These are phyloP conservation scores for Candida loeiensis DNA, from an alignment of 805 yeast genomes.

Conservation along the genomic window DNA sequence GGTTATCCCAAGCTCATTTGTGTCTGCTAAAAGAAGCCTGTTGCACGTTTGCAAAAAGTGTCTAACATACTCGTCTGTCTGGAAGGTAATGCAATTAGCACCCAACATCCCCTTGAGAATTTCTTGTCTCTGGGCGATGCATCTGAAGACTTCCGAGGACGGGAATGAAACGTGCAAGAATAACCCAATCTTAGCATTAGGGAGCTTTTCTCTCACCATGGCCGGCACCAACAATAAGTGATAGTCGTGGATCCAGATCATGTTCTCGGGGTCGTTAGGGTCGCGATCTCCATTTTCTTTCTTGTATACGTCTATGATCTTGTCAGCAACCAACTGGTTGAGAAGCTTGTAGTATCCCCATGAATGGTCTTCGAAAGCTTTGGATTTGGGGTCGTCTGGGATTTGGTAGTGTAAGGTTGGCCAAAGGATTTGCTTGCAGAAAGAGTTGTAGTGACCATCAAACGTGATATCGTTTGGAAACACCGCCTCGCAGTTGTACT, in stretches of 20 bases:
- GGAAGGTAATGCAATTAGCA: constrained; percentile 84
- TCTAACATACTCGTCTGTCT: constrained; percentile 87
- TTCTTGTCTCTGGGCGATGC: constrained; percentile 81
- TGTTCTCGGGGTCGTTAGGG: constrained; percentile 49
- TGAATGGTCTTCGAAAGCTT: constrained; percentile 93
- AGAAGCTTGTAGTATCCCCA: constrained; percentile 79
- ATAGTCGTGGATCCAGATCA: constrained; percentile 92
- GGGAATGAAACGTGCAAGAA: constrained; percentile 95
- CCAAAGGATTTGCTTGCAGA: constrained; percentile 94
- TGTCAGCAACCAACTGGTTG: constrained; percentile 78
- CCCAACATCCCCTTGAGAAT: constrained; percentile 82
- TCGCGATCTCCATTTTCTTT: constrained; percentile 36
- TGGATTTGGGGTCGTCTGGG: constrained; percentile 90
- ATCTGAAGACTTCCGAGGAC: constrained; percentile 89
- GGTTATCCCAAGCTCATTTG: constrained; percentile 57
- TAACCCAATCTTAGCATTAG: constrained; percentile 84
- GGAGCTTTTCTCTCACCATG: constrained; percentile 72
- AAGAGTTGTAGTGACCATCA: constrained; percentile 86
- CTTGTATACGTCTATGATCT: constrained; percentile 57
- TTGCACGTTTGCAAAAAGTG: constrained; percentile 92
- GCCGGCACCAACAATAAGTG: constrained; percentile 83
- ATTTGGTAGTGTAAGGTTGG: constrained; percentile 92
- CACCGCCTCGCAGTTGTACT: constrained; percentile 61
- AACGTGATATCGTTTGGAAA: constrained; percentile 75
- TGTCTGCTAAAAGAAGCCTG: constrained; percentile 78